phyloP scores from a whole-genome alignment of 768 basidiomycete species.

The Dictyophora rubrovolvata region DNA sequence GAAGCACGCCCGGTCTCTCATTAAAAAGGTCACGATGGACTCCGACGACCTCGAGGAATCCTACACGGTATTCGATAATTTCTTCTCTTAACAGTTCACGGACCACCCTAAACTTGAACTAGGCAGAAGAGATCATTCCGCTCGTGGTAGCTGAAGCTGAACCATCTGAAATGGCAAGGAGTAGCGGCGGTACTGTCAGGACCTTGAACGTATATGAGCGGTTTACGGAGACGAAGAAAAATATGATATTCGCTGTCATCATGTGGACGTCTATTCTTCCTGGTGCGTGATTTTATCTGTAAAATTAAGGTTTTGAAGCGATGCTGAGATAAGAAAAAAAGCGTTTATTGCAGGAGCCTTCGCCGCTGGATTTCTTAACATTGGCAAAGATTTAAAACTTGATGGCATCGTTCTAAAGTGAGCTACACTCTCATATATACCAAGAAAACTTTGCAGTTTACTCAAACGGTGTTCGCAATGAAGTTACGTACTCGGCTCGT shows the following conservation, averaged over 20 bases:
- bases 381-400: constrained; percentile 52
- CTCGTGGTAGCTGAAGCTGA: no score
- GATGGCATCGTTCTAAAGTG: constrained; percentile 52
- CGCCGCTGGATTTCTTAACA: constrained; percentile 63
- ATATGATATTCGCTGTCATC: background rate
- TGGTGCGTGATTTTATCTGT: background rate
- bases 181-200: background rate
- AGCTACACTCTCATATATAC: background rate
- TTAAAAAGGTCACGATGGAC: no score
- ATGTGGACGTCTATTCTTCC: background rate
- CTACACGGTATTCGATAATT: no score
- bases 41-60: no score
- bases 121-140: no score
- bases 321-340: constrained; percentile 18
- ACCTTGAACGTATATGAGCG: constrained; percentile 21
- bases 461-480: background rate
- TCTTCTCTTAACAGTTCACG: no score
- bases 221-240: background rate
- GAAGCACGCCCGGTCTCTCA: no score
- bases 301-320: background rate
- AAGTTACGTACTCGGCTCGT: constrained; percentile 42
- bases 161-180: no score
- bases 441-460: background rate
- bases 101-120: no score
- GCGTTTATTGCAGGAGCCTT: constrained; percentile 63